Base-by-base conservation (phyloP, 179 eudicot species). In the Nepenthes alata region DNA sequence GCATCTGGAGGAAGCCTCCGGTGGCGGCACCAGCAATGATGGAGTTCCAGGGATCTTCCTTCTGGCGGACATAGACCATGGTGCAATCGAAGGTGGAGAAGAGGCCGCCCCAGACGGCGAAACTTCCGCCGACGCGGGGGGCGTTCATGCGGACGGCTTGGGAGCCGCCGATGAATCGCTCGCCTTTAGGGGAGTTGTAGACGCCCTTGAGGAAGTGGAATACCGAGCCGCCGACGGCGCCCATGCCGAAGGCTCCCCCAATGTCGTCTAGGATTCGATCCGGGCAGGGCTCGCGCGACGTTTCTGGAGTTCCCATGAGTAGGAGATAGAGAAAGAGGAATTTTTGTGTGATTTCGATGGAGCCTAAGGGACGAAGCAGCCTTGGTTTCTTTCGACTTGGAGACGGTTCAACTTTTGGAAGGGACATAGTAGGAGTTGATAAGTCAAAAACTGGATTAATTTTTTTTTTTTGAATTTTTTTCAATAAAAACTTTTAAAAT, bases 21-120 rank as follows among this genome's bases (percentile, higher is more conserved):
- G 87, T 81, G 1, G 85, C 80, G 9, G 89, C 87, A 0, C 90
- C 94, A 2, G 87, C 74, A 8, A 74, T n/a, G 71, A 86, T 80
- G 5, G 83, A 76, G 58, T 84, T 85, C 91, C 91, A 85, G 2
- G 88, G 86, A 16, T 85, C 91, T 11, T 85, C 91, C 70, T 83
- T 85, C 72, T 76, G 83, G 8, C 94, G 75, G 2, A 55, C 35
- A 47, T 79, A 86, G 0, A 81, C 87, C 79, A 86, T 66, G 2
- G 75, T 44, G 53, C 90, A 81, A 25, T 86, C 87, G 60, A 78
- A 81, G 34, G 75, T 58, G 5, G 94, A 84, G 72, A 76, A 86
- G 0, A 86, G 71, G 2, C 85, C 85, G 2, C 90, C 87, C 89
- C 90, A 84, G 0, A 78, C 78, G 45, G 80, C 78, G 59, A 76